Base-by-base conservation (phyloP, 371 early-diverging fungal genomes). In the Thermomucor indicae-seudaticae region DNA sequence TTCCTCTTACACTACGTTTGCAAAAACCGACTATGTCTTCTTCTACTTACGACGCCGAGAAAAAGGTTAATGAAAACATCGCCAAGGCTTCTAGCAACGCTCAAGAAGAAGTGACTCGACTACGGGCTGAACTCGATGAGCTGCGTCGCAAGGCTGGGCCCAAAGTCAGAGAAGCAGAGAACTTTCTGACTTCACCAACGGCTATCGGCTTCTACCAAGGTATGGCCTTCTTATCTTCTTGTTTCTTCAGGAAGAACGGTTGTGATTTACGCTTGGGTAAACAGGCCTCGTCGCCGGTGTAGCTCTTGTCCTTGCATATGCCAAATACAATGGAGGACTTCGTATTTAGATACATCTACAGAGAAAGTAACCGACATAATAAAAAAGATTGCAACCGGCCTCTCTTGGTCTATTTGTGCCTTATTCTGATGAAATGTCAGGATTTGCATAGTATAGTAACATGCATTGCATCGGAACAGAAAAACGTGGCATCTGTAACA, bases 191-290 rank as follows among this genome's bases (percentile, higher is more conserved):
- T 0, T 67, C 65, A 19, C 67, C 71, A 45, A 38, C 57, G 11
- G 66, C 67, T 4, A 43, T 63, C 31, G 58, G 46, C 6, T 71
- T 71, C 40, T 62, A 64, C 39, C 62, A 71, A 43, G 71, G 71
- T 49, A 54, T 38, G 41, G 14, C 7, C 32, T 7, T 8, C 8
- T 14, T 7, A 14, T 14, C 8, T 32, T 7, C 32, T 8, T 22
- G 14, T 43, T 6, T 43, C 24, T 24, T 6, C 23, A 22, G 43
- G 6, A 20, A 6, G 14, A 28, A 24, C 30, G 16, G 19, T 24
- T 45, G 5, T 47, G 7, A 12, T 31, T 8, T 12, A 47, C 37
- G 19, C 19, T 37, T 3, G 19, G 3, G 19, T 4, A 14, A 5
- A 5, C 30, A 53, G 53, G 53, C 24, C 31, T 53, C 17, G 53